Evolutionary conservation across 768 basidiomycete species (phyloP), one percentile per base, ranked within the genome.

Genomic region (Dictyophora rubrovolvata): DNA sequence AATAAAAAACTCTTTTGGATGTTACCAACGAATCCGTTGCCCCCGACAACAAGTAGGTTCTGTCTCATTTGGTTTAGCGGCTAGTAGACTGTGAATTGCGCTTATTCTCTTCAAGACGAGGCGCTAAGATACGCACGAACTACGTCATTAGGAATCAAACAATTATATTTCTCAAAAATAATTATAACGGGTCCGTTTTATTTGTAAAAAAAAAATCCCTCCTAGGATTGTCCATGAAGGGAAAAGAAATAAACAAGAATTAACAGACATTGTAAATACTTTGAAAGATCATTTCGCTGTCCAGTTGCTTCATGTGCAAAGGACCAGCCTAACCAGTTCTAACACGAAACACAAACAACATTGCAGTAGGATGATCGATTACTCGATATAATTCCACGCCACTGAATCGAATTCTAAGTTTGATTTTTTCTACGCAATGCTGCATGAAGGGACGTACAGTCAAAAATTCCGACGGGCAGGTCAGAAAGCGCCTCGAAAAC

Each of bases 1-100:
- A 53, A 54, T n/a, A 18, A 28, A 35, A 8, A 12, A 10, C 59
- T 4, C 14, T 51, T 34, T 20, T 3, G n/a, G 8, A 50, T 23
- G 2, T 73, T 63, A 89, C 94, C 95, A 66, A 99, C 84, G 75
- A 96, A 98, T 5, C 96, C 96, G 74, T 96, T 96, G 49, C 96
- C 96, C n/a, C 96, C 96, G 1, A 98, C 81, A 47, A 99, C 92
- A n/a, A 97, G 82, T 37, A 97, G 79, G 66, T 77, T 86, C 56
- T 75, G 79, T 55, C 76, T 58, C 21, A 76, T 61, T 7, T 28
- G 28, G 28, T 7, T 28, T 28, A 7, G 28, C 28, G 7, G 7
- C 7, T 28, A 7, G 28, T 3, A 28, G 7, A 28, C 4, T 28
- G 28, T 28, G 7, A 28, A 28, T 28, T 28, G 28, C 28, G 28